Conservation (phyloP, 2,329 filamentous ascomycete genomes). For the Cordyceps tenuipes region DNA sequence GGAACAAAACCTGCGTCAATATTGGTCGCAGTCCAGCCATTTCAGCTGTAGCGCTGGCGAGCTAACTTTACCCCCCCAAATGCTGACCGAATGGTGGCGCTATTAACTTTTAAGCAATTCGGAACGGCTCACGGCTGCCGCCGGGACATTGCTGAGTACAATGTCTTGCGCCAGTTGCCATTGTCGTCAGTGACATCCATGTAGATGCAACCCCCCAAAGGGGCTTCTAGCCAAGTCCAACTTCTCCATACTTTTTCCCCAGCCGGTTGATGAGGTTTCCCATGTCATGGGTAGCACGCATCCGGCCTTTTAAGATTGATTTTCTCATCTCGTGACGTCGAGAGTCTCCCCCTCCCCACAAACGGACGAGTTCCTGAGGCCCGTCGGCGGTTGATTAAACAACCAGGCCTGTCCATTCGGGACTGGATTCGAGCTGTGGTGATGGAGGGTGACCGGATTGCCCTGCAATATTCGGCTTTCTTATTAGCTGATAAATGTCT, state of each 20-base stretch:
- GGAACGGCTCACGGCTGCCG: neutral
- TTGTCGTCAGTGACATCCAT: neutral
- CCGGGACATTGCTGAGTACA: neutral
- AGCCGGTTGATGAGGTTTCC: neutral
- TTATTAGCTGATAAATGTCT: too few relatives aligned
- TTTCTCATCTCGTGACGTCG: constrained; percentile 5
- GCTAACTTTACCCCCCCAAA: neutral
- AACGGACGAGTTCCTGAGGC: neutral
- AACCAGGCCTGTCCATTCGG: neutral
- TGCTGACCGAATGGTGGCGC: constrained; percentile 1
- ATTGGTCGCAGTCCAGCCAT: neutral
- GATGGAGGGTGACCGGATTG: too few relatives aligned
- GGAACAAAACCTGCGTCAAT: neutral
- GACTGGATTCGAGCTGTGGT: neutral
- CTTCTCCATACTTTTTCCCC: constrained; percentile 1
- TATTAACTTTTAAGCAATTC: neutral
- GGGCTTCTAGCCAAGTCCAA: neutral
- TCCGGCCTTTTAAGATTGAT: neutral
- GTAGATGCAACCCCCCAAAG: neutral
- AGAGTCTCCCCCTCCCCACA: constrained; percentile 4
- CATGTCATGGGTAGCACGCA: neutral
- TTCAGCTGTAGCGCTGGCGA: neutral
- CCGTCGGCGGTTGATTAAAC: neutral
- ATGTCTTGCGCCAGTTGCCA: neutral
- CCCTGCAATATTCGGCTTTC: too few relatives aligned